Conservation (phyloP, 2,329 filamentous ascomycete species). For the Trichoderma endophyticum region DNA sequence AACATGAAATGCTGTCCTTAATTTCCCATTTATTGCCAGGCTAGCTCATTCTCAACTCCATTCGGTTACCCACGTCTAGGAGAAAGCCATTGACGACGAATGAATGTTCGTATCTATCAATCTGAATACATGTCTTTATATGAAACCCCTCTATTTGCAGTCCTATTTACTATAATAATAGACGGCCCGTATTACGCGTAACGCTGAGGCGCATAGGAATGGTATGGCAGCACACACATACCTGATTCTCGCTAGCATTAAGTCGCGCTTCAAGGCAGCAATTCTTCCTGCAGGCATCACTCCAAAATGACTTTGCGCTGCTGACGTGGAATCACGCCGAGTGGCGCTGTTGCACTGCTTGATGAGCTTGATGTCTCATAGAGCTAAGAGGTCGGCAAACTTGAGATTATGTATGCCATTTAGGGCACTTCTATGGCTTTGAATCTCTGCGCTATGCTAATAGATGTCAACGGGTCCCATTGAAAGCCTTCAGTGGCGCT, state of each 20-base stretch:
- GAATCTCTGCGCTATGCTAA: not conserved
- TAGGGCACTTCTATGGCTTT: not conserved
- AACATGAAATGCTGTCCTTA: not conserved
- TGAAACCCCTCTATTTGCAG: not conserved
- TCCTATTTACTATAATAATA: not conserved
- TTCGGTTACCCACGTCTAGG: not conserved
- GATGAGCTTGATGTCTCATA: not conserved
- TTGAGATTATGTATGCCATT: not conserved
- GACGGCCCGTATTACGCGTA: not conserved
- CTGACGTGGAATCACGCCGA: not conserved
- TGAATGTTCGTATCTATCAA: not conserved
- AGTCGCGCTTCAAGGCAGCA: not conserved
- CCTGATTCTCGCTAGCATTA: not conserved
- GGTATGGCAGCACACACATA: not conserved
- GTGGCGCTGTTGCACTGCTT: not conserved
- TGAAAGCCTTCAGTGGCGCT: not conserved
- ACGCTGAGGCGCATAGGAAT: not conserved
- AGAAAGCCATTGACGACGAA: not conserved
- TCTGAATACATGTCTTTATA: not conserved
- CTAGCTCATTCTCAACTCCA: not conserved
- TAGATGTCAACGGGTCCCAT: not conserved
- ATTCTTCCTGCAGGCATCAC: not conserved
- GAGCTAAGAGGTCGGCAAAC: not conserved
- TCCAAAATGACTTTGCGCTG: not conserved
- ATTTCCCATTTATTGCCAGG: not conserved